These are phyloP conservation scores for Solanum hybrid DNA, from an alignment of 305 asterid species.

Conservation along the genomic window DNA sequence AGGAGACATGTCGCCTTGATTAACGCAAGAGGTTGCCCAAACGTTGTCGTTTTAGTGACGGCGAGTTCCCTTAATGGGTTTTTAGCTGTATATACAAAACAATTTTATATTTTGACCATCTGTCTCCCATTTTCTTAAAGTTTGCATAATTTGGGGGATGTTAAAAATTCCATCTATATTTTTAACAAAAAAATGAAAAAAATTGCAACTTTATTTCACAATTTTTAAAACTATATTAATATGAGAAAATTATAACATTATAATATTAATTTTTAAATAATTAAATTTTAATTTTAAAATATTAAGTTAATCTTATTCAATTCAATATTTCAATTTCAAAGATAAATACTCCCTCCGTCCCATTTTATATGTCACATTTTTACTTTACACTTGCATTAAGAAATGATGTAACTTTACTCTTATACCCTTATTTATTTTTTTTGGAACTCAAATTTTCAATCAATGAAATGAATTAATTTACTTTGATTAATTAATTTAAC, in stretches of 20 bases:
- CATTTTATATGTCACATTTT: too few species aligned
- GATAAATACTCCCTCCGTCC: not conserved
- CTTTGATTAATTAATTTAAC: too few species aligned
- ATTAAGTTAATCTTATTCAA: not conserved
- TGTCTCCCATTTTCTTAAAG: not conserved
- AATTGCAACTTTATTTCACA: too few species aligned
- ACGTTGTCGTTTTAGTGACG: slow-evolving; percentile 11
- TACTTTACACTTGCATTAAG: too few species aligned
- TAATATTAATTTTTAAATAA: not conserved
- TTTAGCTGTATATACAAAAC: not conserved
- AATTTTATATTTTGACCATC: slow-evolving; percentile 9
- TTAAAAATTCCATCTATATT: too few species aligned
- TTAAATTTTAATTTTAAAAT: not conserved
- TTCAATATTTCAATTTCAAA: not conserved
- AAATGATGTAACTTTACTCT: too few species aligned
- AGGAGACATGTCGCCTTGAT: slow-evolving; percentile 23
- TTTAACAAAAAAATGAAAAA: not conserved
- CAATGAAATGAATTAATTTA: too few species aligned
- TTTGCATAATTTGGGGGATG: not conserved
- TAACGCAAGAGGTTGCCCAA: slow-evolving; percentile 10
- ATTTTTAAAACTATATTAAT: too few species aligned
- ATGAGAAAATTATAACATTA: too few species aligned
- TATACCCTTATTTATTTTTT: too few species aligned
- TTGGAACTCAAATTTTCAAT: too few species aligned
- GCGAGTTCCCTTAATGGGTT: not conserved